Evolutionary conservation across 2,329 filamentous ascomycete species (phyloP), one percentile per base, ranked within the genome.

Genomic region (Claviceps purpurea): DNA sequence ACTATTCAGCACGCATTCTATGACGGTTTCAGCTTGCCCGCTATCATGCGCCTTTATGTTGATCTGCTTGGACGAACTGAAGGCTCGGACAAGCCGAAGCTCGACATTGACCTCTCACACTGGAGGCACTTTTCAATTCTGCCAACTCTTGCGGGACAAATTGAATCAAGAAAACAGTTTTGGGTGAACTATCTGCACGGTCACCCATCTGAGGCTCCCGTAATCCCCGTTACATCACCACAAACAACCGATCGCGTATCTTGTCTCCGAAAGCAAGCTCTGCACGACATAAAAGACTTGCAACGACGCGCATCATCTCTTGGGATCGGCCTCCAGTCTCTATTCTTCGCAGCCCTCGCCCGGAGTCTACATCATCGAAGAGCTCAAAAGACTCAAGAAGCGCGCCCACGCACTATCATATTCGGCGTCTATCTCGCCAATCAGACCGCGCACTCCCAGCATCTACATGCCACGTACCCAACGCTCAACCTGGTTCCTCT

Each of bases 401-500:
- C n/a, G 37, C 4, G 42, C 40, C 16, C 47, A 44, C 44, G 46
- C 2, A 47, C 51, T n/a, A 56, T 87, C 1, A 68, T 88, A 0
- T 75, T 95, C 49, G 90, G 89, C 2, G 67, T 95, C 22, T 96
- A 95, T 64, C 77, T 95, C 8, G 87, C 89, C 43, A 95, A 94
- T 63, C 78, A 89, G 50, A 74, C 76, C 0, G 66, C 75, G 8
- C 68, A 75, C 3, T 69, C 74, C 3, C 63, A 81, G 1, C 69
- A 77, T 2, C 62, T 70, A 0, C 57, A 58, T 2, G 26, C 45
- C 0, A 68, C 75, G 0, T 82, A 80, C 37, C 89, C 90, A 0
- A 93, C 87, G 0, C 73, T 96, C 20, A 90, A 86, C 57, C 73
- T 96, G 4, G 75, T 95, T 1, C 89, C 89, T 0, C 67, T 96